A percentile compares a stretch with the other conserved stretches of the same genome.
Evolutionary conservation across 148 eudicot genomes (phyloP).

Genomic region (Camellia japonica): DNA sequence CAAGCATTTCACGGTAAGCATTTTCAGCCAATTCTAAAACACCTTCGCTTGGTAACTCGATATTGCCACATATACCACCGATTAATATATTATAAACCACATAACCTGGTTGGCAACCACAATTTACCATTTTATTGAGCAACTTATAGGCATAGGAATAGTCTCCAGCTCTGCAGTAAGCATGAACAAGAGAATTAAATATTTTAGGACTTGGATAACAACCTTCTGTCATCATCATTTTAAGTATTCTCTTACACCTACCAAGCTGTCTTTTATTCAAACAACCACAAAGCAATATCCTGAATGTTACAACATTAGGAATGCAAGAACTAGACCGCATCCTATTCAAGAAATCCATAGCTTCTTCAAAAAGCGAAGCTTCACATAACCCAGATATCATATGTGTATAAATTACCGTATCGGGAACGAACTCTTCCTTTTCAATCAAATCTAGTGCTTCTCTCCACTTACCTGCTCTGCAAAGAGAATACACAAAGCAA

Average conservation of each 20-base stretch:
- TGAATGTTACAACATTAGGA: constrained; percentile 82
- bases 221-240: constrained; percentile 92
- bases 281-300: constrained; percentile 71
- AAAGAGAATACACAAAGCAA: constrained; percentile 51
- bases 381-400: constrained; percentile 95
- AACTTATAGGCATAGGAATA: constrained; percentile 77
- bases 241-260: constrained; percentile 77
- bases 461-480: constrained; percentile 77
- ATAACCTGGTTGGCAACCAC: constrained; percentile 77
- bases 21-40: constrained; percentile 77
- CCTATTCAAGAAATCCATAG: constrained; percentile 74
- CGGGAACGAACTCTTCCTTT: constrained; percentile 71
- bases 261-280: constrained; percentile 69
- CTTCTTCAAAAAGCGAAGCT: constrained; percentile 89
- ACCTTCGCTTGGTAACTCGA: constrained; percentile 45
- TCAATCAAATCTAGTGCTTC: constrained; percentile 74
- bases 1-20: constrained; percentile 67
- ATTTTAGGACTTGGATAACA: constrained; percentile 78
- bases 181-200: constrained; percentile 75
- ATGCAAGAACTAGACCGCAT: constrained; percentile 72
- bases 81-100: constrained; percentile 81
- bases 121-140: constrained; percentile 66
- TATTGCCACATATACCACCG: constrained; percentile 81
- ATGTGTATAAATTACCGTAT: constrained; percentile 70
- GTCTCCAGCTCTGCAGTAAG: constrained; percentile 68